Conservation (phyloP, 2,329 filamentous ascomycete genomes). For the Uncinocarpus reesii region DNA sequence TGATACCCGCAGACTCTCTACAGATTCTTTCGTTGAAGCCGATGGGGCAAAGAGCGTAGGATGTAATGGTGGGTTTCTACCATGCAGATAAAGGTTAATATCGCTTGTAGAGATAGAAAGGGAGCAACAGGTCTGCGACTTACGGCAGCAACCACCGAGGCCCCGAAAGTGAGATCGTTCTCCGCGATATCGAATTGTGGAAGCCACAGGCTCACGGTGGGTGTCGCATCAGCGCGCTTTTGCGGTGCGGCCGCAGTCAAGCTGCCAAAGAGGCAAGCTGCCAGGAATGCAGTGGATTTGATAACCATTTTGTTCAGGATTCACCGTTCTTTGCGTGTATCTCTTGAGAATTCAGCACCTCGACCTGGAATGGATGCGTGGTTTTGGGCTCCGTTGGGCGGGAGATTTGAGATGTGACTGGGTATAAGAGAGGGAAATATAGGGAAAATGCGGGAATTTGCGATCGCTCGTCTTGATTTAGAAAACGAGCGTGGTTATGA, state of each 20-base stretch:
- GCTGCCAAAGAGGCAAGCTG: background rate
- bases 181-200: background rate
- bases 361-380: no score
- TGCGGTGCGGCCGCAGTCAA: background rate
- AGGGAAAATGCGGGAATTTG: no score
- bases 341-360: no score
- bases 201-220: conserved; percentile 3
- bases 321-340: no score
- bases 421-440: no score
- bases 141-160: conserved; percentile 6
- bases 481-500: background rate
- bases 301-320: background rate
- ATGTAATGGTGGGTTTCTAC: conserved; percentile 6
- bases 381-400: no score
- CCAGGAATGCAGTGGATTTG: conserved; percentile 4
- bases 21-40: background rate
- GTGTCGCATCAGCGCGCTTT: background rate
- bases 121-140: background rate
- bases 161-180: background rate
- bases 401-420: no score
- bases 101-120: background rate
- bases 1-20: background rate
- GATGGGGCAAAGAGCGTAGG: background rate
- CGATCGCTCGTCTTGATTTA: no score
- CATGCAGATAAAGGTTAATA: background rate